Percentiles rank a stretch among this genome's conserved stretches.
Evolutionary conservation across 352 stramenopile genomes (phyloP).

Genomic region (Phytophthora brassicae): DNA sequence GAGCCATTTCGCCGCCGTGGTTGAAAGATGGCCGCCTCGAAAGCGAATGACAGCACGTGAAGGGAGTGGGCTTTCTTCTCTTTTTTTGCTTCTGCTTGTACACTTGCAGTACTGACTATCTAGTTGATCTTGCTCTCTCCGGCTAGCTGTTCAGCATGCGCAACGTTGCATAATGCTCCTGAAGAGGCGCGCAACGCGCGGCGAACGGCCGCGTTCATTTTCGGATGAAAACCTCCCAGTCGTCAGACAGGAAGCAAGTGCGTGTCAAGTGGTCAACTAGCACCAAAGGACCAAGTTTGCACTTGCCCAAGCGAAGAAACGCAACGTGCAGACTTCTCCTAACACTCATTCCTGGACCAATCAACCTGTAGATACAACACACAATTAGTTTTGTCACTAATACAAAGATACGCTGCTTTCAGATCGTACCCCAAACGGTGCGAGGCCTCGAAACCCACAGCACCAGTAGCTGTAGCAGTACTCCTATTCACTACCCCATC

Average conservation of each 20-base stretch:
- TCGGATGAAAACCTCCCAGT: constrained; percentile 36
- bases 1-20: constrained; percentile 25
- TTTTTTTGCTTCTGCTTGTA: constrained; percentile 33
- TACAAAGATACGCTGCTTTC: neutral
- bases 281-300: constrained; percentile 47
- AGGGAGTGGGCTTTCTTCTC: constrained; percentile 20
- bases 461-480: constrained; percentile 7
- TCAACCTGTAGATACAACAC: constrained; percentile 26
- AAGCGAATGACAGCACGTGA: constrained; percentile 18
- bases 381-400: constrained; percentile 10
- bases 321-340: constrained; percentile 63
- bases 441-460: constrained; percentile 62
- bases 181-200: constrained; percentile 32
- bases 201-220: constrained; percentile 26
- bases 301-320: constrained; percentile 48
- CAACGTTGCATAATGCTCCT: constrained; percentile 14
- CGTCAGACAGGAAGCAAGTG: constrained; percentile 62
- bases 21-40: constrained; percentile 30
- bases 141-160: constrained; percentile 18
- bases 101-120: constrained; percentile 17
- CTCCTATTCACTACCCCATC: neutral
- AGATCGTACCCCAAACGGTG: constrained; percentile 65
- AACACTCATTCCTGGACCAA: constrained; percentile 53
- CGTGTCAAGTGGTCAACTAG: constrained; percentile 61
- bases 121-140: constrained; percentile 21